Base-by-base conservation (phyloP, 2,329 filamentous ascomycete species). In the Penicillium sp. region DNA sequence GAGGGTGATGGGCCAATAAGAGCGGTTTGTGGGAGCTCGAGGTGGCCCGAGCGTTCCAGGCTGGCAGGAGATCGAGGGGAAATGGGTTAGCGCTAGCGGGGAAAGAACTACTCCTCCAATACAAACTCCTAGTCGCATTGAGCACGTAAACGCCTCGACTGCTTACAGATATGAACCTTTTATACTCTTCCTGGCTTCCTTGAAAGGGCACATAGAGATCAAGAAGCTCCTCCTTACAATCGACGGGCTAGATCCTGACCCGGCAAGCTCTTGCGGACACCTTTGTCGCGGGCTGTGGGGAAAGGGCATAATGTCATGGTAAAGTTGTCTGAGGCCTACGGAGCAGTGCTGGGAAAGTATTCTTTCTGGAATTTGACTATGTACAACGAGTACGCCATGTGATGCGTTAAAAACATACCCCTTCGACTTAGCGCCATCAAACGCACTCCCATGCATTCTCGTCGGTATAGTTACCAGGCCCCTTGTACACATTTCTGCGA, bases 381-480 rank as follows among this genome's bases (percentile, higher is more conserved):
- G 30, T 52, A 21, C 30, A 38, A 17, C 11, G 35, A 41, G 11
- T 41, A 41, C 35, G 21, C 19, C 23, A 48, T 26, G 13, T 17
- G 26, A 13, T 50, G 56, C 19, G 35, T 2, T 50, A 58, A 46
- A 44, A 46, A 54, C 53, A 46, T 30, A 15, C 35, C 35, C 11
- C 35, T 41, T 50, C 48, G 4, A 30, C 7, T 5, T 3, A 9
- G 8, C 9, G 29, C 46, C 52, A 29, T 61, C 15, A 76, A 46
- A 76, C 62, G 63, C 74, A 76, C 50, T 72, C 57, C 74, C 74
- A 77, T 8, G 73, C 69, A 45, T 73, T 69, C 63, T 76, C 73
- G 58, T 76, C 71, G 0, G 74, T 75, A 48, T 72, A 75, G 30
- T 72, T 67, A 0, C 73, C 73, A 5, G 73, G 73, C 0, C 73